These are phyloP conservation scores for Rhizopus delemar DNA, from an alignment of 371 early-diverging fungal genomes.

Conservation along the genomic window DNA sequence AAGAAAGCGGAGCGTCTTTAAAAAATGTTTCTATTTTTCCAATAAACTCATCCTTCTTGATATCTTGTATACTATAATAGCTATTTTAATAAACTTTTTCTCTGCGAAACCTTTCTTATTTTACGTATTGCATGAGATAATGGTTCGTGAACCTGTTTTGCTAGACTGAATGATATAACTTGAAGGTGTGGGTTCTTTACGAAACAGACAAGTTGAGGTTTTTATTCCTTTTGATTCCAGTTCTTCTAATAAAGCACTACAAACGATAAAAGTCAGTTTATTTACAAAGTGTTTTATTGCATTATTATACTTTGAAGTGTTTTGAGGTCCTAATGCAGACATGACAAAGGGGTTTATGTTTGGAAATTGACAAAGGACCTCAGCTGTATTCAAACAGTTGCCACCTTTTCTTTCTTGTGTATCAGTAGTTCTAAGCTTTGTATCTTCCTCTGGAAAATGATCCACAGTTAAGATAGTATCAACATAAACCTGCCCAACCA, in stretches of 20 bases:
- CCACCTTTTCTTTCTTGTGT: conserved; percentile 65
- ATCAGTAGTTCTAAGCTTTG: conserved; percentile 57
- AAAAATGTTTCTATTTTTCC: conserved; percentile 32
- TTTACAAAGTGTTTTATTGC: neutral
- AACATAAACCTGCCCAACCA: conserved; percentile 55
- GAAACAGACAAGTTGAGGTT: conserved; percentile 18
- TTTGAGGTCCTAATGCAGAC: conserved; percentile 53
- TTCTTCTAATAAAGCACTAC: conserved; percentile 9
- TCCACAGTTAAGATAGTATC: conserved; percentile 56
- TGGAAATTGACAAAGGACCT: conserved; percentile 55
- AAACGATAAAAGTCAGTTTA: neutral
- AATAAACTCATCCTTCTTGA: conserved; percentile 51
- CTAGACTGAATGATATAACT: conserved; percentile 64
- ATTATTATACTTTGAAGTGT: conserved; percentile 39
- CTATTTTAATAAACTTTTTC: neutral
- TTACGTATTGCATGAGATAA: conserved; percentile 61
- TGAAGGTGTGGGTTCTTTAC: conserved; percentile 50
- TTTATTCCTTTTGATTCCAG: conserved; percentile 20
- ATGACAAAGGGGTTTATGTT: conserved; percentile 28
- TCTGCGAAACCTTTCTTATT: neutral
- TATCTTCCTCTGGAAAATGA: conserved; percentile 61
- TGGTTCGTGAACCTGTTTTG: conserved; percentile 58
- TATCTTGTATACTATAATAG: conserved; percentile 41
- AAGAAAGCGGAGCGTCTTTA: conserved; percentile 20
- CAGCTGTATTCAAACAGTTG: conserved; percentile 63